phyloP scores from a whole-genome alignment of 2,329 filamentous ascomycete genomes.

The Zelopaecilomyces penicillatus region DNA sequence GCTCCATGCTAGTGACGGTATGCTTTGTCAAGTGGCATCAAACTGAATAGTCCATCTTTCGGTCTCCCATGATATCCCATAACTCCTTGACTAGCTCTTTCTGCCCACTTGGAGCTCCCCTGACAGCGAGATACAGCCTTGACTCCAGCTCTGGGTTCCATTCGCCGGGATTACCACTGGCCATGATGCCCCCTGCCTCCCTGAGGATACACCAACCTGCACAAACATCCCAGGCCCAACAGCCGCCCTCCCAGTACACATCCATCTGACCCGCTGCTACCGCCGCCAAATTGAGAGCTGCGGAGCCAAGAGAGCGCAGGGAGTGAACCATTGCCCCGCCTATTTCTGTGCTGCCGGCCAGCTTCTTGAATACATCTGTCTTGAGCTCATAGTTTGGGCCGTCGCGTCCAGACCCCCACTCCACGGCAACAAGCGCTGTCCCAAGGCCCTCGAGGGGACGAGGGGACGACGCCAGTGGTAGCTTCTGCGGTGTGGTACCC shows the following conservation, averaged over 20 bases:
- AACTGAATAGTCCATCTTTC: slow-evolving; percentile 39
- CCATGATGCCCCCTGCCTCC: slow-evolving; percentile 68
- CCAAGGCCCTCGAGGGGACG: slow-evolving; percentile 53
- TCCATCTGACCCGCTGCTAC: slow-evolving; percentile 66
- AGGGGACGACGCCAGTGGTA: slow-evolving; percentile 37
- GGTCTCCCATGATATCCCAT: slow-evolving; percentile 51
- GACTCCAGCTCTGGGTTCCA: slow-evolving; percentile 57
- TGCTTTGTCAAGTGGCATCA: slow-evolving; percentile 3
- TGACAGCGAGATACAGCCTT: slow-evolving; percentile 54
- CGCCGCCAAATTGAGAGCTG: slow-evolving; percentile 66
- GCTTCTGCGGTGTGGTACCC: slow-evolving; percentile 26
- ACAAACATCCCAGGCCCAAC: slow-evolving; percentile 80
- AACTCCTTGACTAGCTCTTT: slow-evolving; percentile 56
- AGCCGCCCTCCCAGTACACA: slow-evolving; percentile 74
- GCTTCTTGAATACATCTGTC: slow-evolving; percentile 53
- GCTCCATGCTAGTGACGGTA: no score
- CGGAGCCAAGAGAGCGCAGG: slow-evolving; percentile 61
- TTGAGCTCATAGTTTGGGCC: slow-evolving; percentile 67
- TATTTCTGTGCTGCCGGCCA: slow-evolving; percentile 48
- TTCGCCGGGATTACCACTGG: slow-evolving; percentile 62
- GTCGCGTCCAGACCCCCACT: slow-evolving; percentile 63
- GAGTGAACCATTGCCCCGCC: slow-evolving; percentile 72
- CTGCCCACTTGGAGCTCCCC: slow-evolving; percentile 51
- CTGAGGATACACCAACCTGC: slow-evolving; percentile 69
- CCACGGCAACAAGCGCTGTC: slow-evolving; percentile 57